phyloP scores from a whole-genome alignment of 129 eudicot species.

The Solidago caesia region DNA sequence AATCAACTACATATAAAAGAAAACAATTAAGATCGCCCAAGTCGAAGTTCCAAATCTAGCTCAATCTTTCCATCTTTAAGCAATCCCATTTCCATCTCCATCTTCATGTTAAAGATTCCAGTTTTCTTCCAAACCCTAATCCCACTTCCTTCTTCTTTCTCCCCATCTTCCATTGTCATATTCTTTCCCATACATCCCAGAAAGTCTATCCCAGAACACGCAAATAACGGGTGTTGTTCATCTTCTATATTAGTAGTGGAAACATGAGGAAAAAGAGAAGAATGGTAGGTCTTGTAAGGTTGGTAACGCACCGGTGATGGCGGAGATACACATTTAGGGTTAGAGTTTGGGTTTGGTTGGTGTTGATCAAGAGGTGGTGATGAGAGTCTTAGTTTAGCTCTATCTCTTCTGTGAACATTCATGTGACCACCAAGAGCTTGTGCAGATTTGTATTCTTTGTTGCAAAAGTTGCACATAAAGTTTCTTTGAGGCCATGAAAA shows the following conservation, averaged over 20 bases:
- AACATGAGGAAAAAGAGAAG: constrained; percentile 13
- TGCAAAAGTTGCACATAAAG: constrained; percentile 70
- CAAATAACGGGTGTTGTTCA: constrained; percentile 2
- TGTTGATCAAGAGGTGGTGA: constrained; percentile 21
- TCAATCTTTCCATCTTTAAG: constrained; percentile 49
- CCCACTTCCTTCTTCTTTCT: constrained; percentile 5
- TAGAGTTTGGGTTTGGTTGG: constrained; percentile 49
- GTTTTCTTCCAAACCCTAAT: constrained; percentile 43
- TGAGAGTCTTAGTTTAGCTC: constrained; percentile 51
- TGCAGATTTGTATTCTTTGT: constrained; percentile 66
- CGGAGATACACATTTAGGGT: constrained; percentile 35
- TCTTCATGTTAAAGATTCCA: constrained; percentile 31
- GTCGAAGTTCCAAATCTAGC: constrained; percentile 83
- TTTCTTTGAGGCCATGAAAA: constrained; percentile 68
- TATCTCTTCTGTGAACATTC: constrained; percentile 59
- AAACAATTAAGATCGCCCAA: constrained; percentile 42
- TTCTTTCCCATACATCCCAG: neutral
- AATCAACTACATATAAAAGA: neutral
- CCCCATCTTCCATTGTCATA: constrained; percentile 19
- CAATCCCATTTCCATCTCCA: constrained; percentile 42
- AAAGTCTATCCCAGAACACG: constrained; percentile 6
- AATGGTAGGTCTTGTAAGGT: constrained; percentile 28
- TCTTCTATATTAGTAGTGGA: constrained; percentile 9
- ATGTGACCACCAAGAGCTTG: constrained; percentile 69
- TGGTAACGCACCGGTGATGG: constrained; percentile 35